Evolutionary conservation across 164 flowering plant species (phyloP).

Genomic region (Saururus chinensis): DNA sequence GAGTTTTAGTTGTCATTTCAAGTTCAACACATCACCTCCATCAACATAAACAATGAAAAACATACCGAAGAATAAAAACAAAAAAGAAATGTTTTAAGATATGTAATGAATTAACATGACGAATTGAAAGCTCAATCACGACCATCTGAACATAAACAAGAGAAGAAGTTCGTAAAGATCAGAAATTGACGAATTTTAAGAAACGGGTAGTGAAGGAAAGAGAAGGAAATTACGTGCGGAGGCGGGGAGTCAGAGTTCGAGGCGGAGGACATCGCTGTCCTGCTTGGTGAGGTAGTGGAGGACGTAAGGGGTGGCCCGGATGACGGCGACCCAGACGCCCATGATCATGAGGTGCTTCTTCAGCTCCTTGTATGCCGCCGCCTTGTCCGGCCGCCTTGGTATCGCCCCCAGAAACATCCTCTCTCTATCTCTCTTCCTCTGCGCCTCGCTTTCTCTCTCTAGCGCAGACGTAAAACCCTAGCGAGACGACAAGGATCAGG

Average conservation of each 20-base stretch:
- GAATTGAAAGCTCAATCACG: no score
- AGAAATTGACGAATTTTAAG: no score
- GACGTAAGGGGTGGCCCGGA: slow-evolving; percentile 76
- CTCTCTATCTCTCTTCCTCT: background rate
- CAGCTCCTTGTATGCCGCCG: slow-evolving; percentile 66
- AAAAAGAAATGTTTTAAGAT: no score
- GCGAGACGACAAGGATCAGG: slow-evolving; percentile 5
- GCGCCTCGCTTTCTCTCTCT: background rate
- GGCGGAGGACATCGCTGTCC: slow-evolving; percentile 43
- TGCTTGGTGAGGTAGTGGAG: slow-evolving; percentile 55
- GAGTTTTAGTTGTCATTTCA: no score
- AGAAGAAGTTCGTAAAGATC: no score
- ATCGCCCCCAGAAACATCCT: slow-evolving; percentile 75
- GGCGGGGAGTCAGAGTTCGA: slow-evolving; percentile 34
- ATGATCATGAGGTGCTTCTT: slow-evolving; percentile 50
- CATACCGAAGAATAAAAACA: no score
- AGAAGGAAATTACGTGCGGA: no score
- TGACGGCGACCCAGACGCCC: slow-evolving; percentile 44
- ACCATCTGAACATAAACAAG: no score
- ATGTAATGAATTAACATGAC: no score
- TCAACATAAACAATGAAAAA: no score
- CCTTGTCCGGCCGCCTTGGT: slow-evolving; percentile 71
- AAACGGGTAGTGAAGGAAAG: background rate
- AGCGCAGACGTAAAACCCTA: background rate
- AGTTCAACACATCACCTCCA: no score